These are phyloP conservation scores for Ostreobium quekettii DNA, from an alignment of 139 green algal species.

Conservation along the genomic window DNA sequence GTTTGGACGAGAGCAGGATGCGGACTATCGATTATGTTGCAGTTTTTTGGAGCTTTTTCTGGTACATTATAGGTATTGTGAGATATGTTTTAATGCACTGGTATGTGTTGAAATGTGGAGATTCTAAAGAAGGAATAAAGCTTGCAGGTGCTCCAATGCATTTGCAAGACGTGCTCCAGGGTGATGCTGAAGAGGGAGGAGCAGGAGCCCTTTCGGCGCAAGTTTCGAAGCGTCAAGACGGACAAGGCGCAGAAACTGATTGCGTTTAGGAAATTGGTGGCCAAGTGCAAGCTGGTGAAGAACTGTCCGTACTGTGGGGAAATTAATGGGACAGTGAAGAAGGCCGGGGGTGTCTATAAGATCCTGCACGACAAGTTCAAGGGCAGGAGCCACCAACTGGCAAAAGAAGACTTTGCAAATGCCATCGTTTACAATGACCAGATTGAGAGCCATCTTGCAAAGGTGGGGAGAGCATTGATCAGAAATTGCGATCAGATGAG, in stretches of 20 bases:
- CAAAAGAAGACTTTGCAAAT: slow-evolving; percentile 43
- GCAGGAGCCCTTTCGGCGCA: slow-evolving; percentile 25
- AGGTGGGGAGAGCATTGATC: slow-evolving; percentile 28
- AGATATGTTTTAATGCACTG: too few relatives aligned
- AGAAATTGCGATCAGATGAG: too few relatives aligned
- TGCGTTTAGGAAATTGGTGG: slow-evolving; percentile 71
- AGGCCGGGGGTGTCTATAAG: slow-evolving; percentile 32
- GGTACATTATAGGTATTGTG: too few relatives aligned
- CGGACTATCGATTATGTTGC: too few relatives aligned
- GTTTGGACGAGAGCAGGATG: too few relatives aligned
- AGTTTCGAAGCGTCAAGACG: slow-evolving; percentile 54
- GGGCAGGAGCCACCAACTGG: slow-evolving; percentile 34
- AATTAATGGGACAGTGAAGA: slow-evolving; percentile 77
- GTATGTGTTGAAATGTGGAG: too few relatives aligned
- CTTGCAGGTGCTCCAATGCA: slow-evolving; percentile 85
- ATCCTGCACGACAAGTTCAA: slow-evolving; percentile 75
- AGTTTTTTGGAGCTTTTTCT: too few relatives aligned
- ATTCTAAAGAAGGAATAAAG: background rate
- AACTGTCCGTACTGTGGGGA: slow-evolving; percentile 73
- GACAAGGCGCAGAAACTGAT: slow-evolving; percentile 64
- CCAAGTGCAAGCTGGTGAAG: slow-evolving; percentile 78
- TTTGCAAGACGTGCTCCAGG: slow-evolving; percentile 93
- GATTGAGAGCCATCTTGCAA: slow-evolving; percentile 25
- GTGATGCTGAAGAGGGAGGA: slow-evolving; percentile 81
- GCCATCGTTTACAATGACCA: slow-evolving; percentile 54